Evolutionary conservation across 306 rosid genomes (phyloP).

Genomic region (Malus domestica): ASM211411v1 NC_041796.1:14519501-14520000

Average conservation of each 20-base stretch:
- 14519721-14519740: background rate
- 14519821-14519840: background rate
- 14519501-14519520: too few species aligned
- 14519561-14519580: background rate
- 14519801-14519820: background rate
- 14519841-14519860: constrained; percentile 11
- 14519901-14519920: background rate
- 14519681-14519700: background rate
- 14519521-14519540: too few species aligned
- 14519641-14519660: background rate
- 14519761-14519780: background rate
- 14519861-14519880: background rate
- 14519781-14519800: background rate
- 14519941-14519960: background rate
- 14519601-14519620: background rate
- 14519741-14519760: background rate
- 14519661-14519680: background rate
- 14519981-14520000: background rate
- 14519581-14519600: background rate
- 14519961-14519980: background rate
- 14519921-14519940: background rate
- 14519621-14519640: background rate
- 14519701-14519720: constrained; percentile 2
- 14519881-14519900: background rate
- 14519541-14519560: background rate